phyloP scores from a whole-genome alignment of 768 basidiomycete genomes.

The Collybiopsis luxurians region DNA sequence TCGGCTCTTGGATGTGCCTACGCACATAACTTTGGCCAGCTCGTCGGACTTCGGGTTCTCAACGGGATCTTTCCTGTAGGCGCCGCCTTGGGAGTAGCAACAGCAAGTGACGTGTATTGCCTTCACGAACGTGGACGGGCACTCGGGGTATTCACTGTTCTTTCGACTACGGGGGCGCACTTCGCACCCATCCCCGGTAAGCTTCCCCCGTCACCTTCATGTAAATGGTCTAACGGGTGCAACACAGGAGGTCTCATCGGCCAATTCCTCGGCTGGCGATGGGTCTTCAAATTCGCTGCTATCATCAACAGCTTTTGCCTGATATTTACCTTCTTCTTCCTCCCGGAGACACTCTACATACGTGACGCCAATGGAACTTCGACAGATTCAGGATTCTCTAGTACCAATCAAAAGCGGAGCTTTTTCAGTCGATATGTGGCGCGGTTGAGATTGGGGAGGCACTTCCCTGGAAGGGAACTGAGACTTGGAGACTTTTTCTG shows the following conservation, averaged over 20 bases:
- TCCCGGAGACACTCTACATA: slow-evolving; percentile 4
- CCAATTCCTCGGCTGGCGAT: slow-evolving; percentile 5
- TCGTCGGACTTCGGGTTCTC: neutral
- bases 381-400: neutral
- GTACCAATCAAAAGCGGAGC: neutral
- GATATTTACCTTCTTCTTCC: slow-evolving; percentile 4
- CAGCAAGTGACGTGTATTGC: slow-evolving; percentile 1
- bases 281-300: slow-evolving; percentile 5
- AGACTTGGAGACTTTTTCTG: neutral
- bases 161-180: neutral
- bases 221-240: no score
- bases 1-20: slow-evolving; percentile 5
- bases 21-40: slow-evolving; percentile 2
- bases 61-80: slow-evolving; percentile 7
- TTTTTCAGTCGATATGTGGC: neutral
- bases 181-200: slow-evolving; percentile 1
- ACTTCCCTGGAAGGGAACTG: neutral
- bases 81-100: slow-evolving; percentile 6
- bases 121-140: slow-evolving; percentile 8
- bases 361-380: neutral
- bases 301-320: neutral
- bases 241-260: slow-evolving; percentile 1
- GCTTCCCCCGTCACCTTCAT: no score
- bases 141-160: slow-evolving; percentile 1
- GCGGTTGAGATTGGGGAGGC: neutral